phyloP scores from a whole-genome alignment of 768 basidiomycete genomes.

The Lepiota brunneoincarnata region DNA sequence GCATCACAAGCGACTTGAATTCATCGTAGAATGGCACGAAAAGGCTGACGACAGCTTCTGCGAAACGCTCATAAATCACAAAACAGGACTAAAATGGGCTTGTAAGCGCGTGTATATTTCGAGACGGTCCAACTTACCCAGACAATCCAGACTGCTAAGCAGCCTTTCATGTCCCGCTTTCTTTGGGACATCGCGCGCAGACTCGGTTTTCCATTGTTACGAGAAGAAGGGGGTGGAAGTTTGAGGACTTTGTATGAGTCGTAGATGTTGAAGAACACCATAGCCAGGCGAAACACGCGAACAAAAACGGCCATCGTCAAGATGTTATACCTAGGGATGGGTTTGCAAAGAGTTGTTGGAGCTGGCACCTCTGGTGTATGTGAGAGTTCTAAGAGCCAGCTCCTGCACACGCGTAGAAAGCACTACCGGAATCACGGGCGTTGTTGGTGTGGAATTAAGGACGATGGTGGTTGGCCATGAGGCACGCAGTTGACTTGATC shows the following conservation, averaged over 20 bases:
- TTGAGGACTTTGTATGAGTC: conserved; percentile 85
- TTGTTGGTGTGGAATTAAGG: neutral
- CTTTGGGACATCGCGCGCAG: conserved; percentile 67
- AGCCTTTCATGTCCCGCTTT: conserved; percentile 85
- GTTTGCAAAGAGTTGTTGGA: neutral
- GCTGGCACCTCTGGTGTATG: conserved; percentile 13
- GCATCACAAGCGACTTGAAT: conserved; percentile 67
- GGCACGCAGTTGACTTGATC: neutral
- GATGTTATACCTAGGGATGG: neutral
- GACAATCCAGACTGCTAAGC: conserved; percentile 80
- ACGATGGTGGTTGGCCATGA: conserved; percentile 5
- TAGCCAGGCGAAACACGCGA: conserved; percentile 61
- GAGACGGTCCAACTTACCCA: conserved; percentile 53
- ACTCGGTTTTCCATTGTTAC: conserved; percentile 61
- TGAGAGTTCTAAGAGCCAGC: neutral
- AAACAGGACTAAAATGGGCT: conserved; percentile 57
- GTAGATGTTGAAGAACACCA: conserved; percentile 78
- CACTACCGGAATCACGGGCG: conserved; percentile 6
- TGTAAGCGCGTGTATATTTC: conserved; percentile 6
- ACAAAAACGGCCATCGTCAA: conserved; percentile 64
- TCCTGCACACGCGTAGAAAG: conserved; percentile 17
- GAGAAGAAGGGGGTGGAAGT: conserved; percentile 49
- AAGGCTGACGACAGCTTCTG: conserved; percentile 63
- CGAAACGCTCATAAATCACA: conserved; percentile 60
- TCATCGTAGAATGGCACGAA: conserved; percentile 85